Base-by-base conservation (phyloP, 371 early-diverging fungal genomes). In the Batrachochytrium dendrobatidis region DNA sequence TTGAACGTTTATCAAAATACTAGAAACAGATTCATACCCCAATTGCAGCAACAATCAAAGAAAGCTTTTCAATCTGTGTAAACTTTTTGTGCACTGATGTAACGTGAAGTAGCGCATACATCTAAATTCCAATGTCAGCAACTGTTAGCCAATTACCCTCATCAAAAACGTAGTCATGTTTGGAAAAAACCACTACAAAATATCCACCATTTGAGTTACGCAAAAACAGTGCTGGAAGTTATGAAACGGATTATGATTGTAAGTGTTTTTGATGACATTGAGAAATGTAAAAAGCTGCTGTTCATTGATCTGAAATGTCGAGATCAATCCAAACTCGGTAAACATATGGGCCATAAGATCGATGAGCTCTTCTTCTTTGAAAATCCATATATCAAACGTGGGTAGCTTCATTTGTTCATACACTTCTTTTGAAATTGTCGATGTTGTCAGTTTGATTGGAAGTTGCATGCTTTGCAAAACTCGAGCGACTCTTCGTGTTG, bases 191-290 rank as follows among this genome's bases (percentile, higher is more conserved):
- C 25, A 28, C 32, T 31, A 4, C 31, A 24, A 56, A n/a, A 28
- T 5, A 12, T 20, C 20, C 3, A 76, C 77, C 79, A 78, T 78
- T 59, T 76, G 77, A 8, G 77, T 67, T 8, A 76, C 77, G 59
- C 77, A 76, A 51, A 76, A 76, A 55, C 73, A 71, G 54, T 76
- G 77, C 34, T 59, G 52, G 60, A 76, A 76, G 55, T 76, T 76
- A 54, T 76, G 77, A 53, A 76, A 76, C 18, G 74, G 74, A 55
- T 76, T 76, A 25, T 54, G 52, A 59, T 78, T 78, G 66, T 78
- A 78, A 1, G 61, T 62, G 49, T 45, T 29, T 53, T 65, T 66
- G 31, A 74, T 58, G n/a, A 56, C 32, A 18, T 39, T 24, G 54
- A 77, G 44, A 55, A 78, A 78, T 30, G 28, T n/a, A 28, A 65